Evolutionary conservation across 441 rosid species (phyloP).

Genomic region (Gossypium aridum): DNA sequence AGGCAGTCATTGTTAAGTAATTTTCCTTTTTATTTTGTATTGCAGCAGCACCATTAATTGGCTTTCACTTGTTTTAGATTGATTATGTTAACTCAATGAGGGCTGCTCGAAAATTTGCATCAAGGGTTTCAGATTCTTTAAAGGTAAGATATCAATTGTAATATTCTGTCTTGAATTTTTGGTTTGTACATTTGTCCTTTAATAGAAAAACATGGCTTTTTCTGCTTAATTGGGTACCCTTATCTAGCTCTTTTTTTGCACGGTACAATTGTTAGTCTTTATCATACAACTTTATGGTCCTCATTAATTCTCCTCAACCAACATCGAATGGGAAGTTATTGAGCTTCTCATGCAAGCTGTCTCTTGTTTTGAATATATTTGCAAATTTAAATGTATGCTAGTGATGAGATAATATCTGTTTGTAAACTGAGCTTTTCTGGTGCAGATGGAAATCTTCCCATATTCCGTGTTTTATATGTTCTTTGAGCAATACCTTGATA

Average conservation of each 20-base stretch:
- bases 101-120: slow-evolving; percentile 84
- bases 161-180: not conserved
- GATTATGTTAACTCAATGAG: slow-evolving; percentile 90
- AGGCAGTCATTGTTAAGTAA: slow-evolving; percentile 8
- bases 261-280: not conserved
- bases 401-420: not conserved
- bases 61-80: slow-evolving; percentile 32
- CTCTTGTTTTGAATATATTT: not conserved
- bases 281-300: not conserved
- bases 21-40: not conserved
- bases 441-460: slow-evolving; percentile 96
- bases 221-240: not conserved
- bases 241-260: not conserved
- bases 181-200: not conserved
- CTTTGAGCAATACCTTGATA: slow-evolving; percentile 96
- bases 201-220: not conserved
- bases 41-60: not conserved
- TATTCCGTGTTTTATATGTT: slow-evolving; percentile 97
- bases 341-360: not conserved
- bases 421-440: slow-evolving; percentile 11
- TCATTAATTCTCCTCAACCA: slow-evolving; percentile 4
- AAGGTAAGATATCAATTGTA: slow-evolving; percentile 39
- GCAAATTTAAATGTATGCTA: not conserved
- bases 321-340: not conserved
- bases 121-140: slow-evolving; percentile 74